Evolutionary conservation across 768 basidiomycete genomes (phyloP), one percentile per base, ranked within the genome.

Genomic region (Suillus variegatus): DNA sequence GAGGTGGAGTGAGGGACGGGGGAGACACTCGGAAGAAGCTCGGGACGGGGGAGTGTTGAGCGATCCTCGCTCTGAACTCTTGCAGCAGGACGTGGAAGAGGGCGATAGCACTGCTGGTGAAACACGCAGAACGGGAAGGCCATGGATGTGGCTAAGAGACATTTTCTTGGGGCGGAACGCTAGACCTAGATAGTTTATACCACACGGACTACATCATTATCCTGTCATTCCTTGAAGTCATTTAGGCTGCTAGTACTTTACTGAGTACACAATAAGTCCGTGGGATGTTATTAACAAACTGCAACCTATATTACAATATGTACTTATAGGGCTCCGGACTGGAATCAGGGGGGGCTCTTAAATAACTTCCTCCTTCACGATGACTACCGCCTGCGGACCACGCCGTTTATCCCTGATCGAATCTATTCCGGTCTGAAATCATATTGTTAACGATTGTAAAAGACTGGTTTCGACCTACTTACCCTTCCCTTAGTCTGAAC

Each of bases 1-100:
- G 70, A 73, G 85, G 65, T 77, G 85, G 74, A 87, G 87, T 70
- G 86, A 86, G 67, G 82, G 70, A 67, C 78, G 25, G 69, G 62
- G 49, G 65, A 56, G 64, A 66, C 56, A 60, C 47, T 36, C 65
- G 62, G 25, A 25, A 40, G 72, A 67, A 14, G 63, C 56, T 68
- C 58, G 47, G 44, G 64, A 36, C 35, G 63, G 56, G 64, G 66
- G 52, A 60, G 44, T 46, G 32, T 32, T 66, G 66, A 60, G 69
- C 55, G 58, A 57, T 63, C 57, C 16, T 36, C 35, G n/a, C 14
- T 32, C 32, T 22, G 61, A 28, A 36, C 2, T 60, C 66, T 63
- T 62, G 62, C 18, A 67, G 60, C n/a, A 56, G 65, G 62, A 66
- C 52, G 20, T 54, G 54, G 51, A 63, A 66, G 35, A 60, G 36